phyloP scores from a whole-genome alignment of 2,329 filamentous ascomycete species.

The Trichocomaceae sp. region DNA sequence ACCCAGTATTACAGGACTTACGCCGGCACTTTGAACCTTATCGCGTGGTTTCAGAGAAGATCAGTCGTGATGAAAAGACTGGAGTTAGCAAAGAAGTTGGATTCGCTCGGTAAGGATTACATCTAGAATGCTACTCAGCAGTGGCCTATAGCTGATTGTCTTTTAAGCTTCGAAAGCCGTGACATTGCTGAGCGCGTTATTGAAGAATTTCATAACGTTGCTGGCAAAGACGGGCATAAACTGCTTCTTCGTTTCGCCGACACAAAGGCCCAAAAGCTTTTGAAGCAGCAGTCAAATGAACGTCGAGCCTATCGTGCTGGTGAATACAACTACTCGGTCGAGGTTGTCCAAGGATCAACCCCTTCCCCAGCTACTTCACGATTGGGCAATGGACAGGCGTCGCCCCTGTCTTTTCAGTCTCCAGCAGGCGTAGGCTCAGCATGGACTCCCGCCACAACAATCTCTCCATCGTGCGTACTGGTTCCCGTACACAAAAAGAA shows the following conservation, averaged over 20 bases:
- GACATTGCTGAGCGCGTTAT: conserved; percentile 89
- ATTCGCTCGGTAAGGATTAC: conserved; percentile 69
- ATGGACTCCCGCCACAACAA: conserved; percentile 44
- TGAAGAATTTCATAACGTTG: conserved; percentile 71
- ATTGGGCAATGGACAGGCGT: conserved; percentile 36
- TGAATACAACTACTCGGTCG: conserved; percentile 67
- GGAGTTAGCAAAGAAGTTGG: conserved; percentile 95
- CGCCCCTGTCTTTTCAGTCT: conserved; percentile 39
- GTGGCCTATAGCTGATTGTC: conserved; percentile 12
- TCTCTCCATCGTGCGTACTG: conserved; percentile 41
- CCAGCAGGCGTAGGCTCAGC: conserved; percentile 35
- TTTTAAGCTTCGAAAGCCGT: conserved; percentile 72
- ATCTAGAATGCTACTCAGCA: neutral
- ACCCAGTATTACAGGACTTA: conserved; percentile 53
- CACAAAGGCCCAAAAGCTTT: conserved; percentile 89
- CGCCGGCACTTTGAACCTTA: conserved; percentile 52
- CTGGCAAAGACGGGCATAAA: conserved; percentile 72
- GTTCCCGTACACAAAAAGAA: neutral
- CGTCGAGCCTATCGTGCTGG: conserved; percentile 92
- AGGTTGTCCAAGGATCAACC: conserved; percentile 39
- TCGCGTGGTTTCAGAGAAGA: conserved; percentile 83
- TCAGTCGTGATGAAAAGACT: conserved; percentile 76
- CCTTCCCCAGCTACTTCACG: conserved; percentile 40
- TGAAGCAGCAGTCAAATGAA: conserved; percentile 93
- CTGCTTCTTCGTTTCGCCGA: conserved; percentile 96